Evolutionary conservation across 805 yeast genomes (phyloP), one percentile per base, ranked within the genome.

Genomic region (Pichia phayaonensis): DNA sequence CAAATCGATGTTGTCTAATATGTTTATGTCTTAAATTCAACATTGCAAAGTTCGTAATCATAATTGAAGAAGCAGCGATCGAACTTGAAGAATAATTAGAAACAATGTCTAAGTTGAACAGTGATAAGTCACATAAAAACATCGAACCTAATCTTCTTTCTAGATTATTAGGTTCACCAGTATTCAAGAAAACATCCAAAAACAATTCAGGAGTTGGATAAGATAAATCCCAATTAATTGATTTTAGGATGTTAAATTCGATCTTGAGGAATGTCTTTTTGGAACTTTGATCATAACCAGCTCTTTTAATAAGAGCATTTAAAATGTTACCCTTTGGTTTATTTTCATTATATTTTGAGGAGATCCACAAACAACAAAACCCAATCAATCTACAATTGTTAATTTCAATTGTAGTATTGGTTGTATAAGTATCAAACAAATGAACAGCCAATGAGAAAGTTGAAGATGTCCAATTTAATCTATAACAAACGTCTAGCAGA

Each of bases 191-290:
- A 47, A 83, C 63, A 59, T 84, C 88, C 50, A 84, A 69, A 58
- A 81, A 81, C 13, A 76, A 68, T 63, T 84, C 90, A 56, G 79
- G 76, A 3, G 86, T 80, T 23, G 87, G 80, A 34, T 75, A 69
- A 46, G 79, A 74, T 38, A 84, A 68, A 55, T 77, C 72, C 92
- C 92, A 86, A 49, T 79, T 71, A 54, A 86, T 69, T 6, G 80
- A 72, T 59, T 77, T 79, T 51, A 85, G 69, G 42, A 86, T 73
- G 58, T 82, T 83, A 51, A 81, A 73, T 62, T 86, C 95, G 80
- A 84, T 80, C 60, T 80, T 81, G 51, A 81, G 68, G 60, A 85
- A 66, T n/a, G 58, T 59, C 4, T 47, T 41, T 31, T 62, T 61
- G 2, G 56, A 45, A 27, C 54, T 56, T 13, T 56, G 46, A 10